phyloP scores from a whole-genome alignment of 495 filamentous ascomycete species.

The Aspergillus sparsus region DNA sequence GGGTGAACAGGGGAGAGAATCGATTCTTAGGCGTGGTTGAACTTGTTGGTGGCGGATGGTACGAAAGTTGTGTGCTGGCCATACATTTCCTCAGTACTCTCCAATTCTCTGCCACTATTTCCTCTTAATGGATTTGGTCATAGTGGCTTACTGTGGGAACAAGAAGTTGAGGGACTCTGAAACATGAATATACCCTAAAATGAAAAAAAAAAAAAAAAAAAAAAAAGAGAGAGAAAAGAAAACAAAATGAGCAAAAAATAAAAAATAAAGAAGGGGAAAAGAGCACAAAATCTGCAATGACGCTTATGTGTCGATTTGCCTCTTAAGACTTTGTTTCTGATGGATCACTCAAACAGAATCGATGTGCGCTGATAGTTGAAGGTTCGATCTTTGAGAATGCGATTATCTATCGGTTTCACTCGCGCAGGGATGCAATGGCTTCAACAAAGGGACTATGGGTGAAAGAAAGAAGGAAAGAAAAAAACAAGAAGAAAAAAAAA shows the following conservation, averaged over 20 bases:
- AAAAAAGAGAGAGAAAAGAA: slow-evolving; percentile 2
- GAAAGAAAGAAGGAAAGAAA: slow-evolving; percentile 11
- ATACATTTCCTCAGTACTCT: slow-evolving; percentile 12
- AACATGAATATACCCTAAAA: background rate
- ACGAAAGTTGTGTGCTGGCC: slow-evolving; percentile 29
- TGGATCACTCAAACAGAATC: no score
- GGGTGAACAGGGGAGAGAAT: no score
- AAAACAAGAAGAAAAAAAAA: background rate
- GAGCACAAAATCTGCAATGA: background rate
- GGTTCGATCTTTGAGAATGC: no score
- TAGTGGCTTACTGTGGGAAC: background rate
- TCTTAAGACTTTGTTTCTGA: no score
- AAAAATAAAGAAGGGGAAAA: background rate
- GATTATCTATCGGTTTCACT: background rate
- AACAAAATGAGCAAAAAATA: background rate
- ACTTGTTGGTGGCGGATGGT: slow-evolving; percentile 2
- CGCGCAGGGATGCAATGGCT: background rate
- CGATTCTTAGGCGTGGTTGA: background rate
- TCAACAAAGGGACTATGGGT: background rate
- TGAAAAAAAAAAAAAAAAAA: slow-evolving; percentile 10
- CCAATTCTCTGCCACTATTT: background rate
- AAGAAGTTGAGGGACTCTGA: background rate
- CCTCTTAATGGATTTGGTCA: background rate
- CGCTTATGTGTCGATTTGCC: background rate
- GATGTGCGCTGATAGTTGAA: no score